Conservation (phyloP, 176 grass and related monocot genomes). For the Oryza longistaminata region DNA sequence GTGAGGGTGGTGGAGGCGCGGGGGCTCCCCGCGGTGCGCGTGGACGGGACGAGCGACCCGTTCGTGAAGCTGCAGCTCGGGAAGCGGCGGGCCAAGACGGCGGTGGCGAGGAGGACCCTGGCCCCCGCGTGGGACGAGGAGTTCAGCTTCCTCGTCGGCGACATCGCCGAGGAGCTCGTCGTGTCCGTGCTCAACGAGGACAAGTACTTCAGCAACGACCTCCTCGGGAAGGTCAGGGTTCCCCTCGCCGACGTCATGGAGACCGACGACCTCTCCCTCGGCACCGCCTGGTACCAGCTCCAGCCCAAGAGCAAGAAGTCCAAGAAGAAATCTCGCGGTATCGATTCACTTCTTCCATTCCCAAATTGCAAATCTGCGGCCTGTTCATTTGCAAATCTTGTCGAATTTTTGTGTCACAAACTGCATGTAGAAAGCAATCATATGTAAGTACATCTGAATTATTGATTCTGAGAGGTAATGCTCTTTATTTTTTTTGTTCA, state of each 20-base stretch:
- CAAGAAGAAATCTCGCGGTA: slow-evolving; percentile 87
- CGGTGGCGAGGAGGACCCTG: slow-evolving; percentile 72
- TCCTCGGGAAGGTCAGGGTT: slow-evolving; percentile 63
- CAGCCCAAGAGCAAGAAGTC: slow-evolving; percentile 85
- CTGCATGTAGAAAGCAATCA: background rate
- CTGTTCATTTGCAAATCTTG: background rate
- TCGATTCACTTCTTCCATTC: background rate
- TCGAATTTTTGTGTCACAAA: background rate
- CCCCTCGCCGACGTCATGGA: slow-evolving; percentile 75
- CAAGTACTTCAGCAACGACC: slow-evolving; percentile 85
- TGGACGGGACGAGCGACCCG: slow-evolving; percentile 78
- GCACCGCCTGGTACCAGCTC: slow-evolving; percentile 86
- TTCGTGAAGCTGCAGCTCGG: slow-evolving; percentile 89
- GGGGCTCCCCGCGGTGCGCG: slow-evolving; percentile 60
- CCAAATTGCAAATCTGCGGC: background rate
- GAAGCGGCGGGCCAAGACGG: slow-evolving; percentile 81
- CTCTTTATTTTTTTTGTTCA: background rate
- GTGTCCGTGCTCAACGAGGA: slow-evolving; percentile 85
- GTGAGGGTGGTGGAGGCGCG: slow-evolving; percentile 84
- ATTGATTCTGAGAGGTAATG: background rate
- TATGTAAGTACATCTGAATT: background rate
- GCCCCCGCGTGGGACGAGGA: slow-evolving; percentile 80
- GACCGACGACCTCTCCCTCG: slow-evolving; percentile 70
- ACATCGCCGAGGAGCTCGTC: slow-evolving; percentile 70
- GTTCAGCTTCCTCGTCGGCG: slow-evolving; percentile 82